Percentiles rank a stretch among this genome's conserved stretches.
phyloP scores from a whole-genome alignment of 805 yeast genomes.

The Debaryomyces maramus region DNA sequence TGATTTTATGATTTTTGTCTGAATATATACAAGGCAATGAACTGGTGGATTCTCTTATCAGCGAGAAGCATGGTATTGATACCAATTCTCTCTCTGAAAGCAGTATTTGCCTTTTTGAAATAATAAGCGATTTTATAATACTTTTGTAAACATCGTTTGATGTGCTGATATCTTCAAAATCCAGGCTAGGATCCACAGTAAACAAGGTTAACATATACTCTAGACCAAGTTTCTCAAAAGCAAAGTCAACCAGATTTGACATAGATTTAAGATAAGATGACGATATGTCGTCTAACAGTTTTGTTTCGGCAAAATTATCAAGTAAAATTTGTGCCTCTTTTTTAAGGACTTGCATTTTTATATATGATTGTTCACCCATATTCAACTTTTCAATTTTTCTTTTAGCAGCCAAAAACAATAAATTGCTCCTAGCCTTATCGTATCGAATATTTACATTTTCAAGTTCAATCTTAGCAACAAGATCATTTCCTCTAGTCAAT shows the following conservation, averaged over 20 bases:
- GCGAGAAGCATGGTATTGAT: background rate
- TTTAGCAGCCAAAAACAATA: background rate
- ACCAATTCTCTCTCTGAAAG: conserved; percentile 1
- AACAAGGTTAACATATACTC: background rate
- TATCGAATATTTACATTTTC: background rate
- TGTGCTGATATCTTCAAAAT: background rate
- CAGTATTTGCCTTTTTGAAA: background rate
- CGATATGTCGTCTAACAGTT: background rate
- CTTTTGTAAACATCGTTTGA: background rate
- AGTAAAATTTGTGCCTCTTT: too few relatives aligned
- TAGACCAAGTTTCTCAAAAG: background rate
- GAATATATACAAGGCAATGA: conserved; percentile 10
- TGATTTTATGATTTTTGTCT: conserved; percentile 2
- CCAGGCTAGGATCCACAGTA: background rate
- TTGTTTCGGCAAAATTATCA: too few relatives aligned
- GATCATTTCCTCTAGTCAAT: background rate
- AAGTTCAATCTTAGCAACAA: background rate
- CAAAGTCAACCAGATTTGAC: background rate
- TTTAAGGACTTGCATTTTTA: too few relatives aligned
- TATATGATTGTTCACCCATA: too few relatives aligned
- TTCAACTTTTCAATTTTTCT: too few relatives aligned
- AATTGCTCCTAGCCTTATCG: background rate
- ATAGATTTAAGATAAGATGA: background rate
- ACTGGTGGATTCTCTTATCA: background rate
- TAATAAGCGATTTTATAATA: background rate